phyloP scores from a whole-genome alignment of 1,284 basidiomycete species.

The Athelia psychrophila region DNA sequence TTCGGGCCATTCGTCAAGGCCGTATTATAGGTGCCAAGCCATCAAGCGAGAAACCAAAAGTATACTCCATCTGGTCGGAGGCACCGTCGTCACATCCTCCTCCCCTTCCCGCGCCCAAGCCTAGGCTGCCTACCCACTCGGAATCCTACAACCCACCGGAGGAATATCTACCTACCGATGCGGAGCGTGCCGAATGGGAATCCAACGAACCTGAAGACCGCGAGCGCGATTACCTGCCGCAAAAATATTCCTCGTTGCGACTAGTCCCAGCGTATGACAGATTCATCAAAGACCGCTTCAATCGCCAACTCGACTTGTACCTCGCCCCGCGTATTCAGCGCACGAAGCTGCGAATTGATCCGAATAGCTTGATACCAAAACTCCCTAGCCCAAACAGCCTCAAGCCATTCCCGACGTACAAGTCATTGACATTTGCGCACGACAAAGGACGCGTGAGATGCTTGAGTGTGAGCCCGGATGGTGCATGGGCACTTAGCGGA shows the following conservation, averaged over 20 bases:
- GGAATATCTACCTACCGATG: constrained; percentile 92
- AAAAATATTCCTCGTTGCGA: constrained; percentile 84
- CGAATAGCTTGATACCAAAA: constrained; percentile 90
- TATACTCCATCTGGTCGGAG: constrained; percentile 92
- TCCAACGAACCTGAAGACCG: constrained; percentile 87
- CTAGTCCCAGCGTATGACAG: constrained; percentile 90
- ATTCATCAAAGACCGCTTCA: constrained; percentile 94
- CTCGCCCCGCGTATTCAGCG: constrained; percentile 92
- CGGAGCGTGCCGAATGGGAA: constrained; percentile 86
- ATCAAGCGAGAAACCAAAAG: constrained; percentile 67
- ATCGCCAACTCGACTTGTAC: constrained; percentile 94
- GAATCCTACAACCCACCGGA: constrained; percentile 99
- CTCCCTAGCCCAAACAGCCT: constrained; percentile 93
- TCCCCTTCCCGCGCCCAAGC: constrained; percentile 93
- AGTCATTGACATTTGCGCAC: constrained; percentile 74
- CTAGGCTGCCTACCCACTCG: constrained; percentile 83
- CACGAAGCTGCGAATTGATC: constrained; percentile 87
- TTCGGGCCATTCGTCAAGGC: constrained; percentile 95
- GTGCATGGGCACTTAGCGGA: constrained; percentile 90
- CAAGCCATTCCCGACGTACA: constrained; percentile 92
- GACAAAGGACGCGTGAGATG: constrained; percentile 72
- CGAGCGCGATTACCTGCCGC: constrained; percentile 86
- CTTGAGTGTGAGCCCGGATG: constrained; percentile 83
- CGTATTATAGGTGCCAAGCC: constrained; percentile 91
- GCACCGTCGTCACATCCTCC: constrained; percentile 63